Conservation (phyloP, 176 grass and related monocot species). For the Avena eriantha region DNA sequence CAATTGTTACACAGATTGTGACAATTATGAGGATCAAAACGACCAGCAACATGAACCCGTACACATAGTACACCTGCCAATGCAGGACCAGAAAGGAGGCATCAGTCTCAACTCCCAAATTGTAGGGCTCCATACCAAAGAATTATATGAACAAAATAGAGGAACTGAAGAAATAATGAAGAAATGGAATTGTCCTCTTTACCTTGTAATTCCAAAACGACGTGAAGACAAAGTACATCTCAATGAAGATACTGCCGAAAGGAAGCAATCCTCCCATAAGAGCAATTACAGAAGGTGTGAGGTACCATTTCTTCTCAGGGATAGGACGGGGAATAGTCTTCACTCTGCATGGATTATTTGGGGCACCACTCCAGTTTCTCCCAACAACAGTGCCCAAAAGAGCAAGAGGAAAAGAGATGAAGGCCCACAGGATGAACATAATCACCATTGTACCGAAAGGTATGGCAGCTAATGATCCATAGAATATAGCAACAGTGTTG, state of each 20-base stretch:
- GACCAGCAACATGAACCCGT: conserved; percentile 96
- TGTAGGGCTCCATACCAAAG: not conserved
- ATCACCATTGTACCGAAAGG: conserved; percentile 96
- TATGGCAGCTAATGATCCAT: conserved; percentile 93
- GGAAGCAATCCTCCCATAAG: conserved; percentile 94
- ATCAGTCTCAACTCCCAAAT: conserved; percentile 32
- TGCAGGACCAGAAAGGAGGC: conserved; percentile 21
- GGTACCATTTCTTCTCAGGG: conserved; percentile 97
- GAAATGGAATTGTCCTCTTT: conserved; percentile 23
- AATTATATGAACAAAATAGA: conserved; percentile 19
- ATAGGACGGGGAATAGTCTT: conserved; percentile 95
- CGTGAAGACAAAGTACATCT: conserved; percentile 99
- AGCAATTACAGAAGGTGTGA: conserved; percentile 83
- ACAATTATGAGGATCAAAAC: conserved; percentile 94
- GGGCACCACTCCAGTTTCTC: conserved; percentile 88
- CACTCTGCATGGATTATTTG: conserved; percentile 93
- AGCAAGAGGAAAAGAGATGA: conserved; percentile 87
- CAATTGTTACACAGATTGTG: conserved; percentile 92
- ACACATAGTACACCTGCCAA: conserved; percentile 96
- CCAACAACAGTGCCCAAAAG: conserved; percentile 94
- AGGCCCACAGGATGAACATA: conserved; percentile 85
- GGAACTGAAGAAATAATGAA: conserved; percentile 3
- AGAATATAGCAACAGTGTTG: conserved; percentile 95
- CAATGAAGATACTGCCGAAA: conserved; percentile 96
- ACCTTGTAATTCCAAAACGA: conserved; percentile 99